Evolutionary conservation across 768 basidiomycete genomes (phyloP).

Genomic region (Collybia nuda): DNA sequence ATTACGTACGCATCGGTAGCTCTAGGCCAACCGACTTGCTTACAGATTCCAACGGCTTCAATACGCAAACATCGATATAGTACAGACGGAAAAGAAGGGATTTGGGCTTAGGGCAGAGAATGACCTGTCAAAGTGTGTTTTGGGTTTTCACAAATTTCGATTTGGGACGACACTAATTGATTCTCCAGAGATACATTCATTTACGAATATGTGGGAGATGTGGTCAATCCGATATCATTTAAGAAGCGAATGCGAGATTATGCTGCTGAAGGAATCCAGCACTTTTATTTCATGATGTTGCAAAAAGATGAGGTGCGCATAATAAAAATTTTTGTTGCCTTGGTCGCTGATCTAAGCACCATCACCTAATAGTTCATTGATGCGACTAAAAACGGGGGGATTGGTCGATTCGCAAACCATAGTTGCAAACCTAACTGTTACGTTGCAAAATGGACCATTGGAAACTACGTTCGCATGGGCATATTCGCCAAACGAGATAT

Average conservation of each 20-base stretch:
- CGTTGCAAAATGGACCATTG: conserved; percentile 98
- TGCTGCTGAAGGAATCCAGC: conserved; percentile 87
- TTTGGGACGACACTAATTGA: conserved; percentile 6
- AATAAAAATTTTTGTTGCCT: neutral
- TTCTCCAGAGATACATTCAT: conserved; percentile 79
- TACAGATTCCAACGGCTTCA: conserved; percentile 82
- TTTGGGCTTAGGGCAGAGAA: conserved; percentile 83
- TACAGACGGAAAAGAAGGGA: conserved; percentile 94
- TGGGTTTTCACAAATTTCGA: neutral
- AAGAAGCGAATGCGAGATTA: conserved; percentile 94
- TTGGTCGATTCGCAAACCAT: conserved; percentile 97
- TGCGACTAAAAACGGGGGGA: conserved; percentile 95
- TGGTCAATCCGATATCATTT: conserved; percentile 84
- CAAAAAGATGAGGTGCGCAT: conserved; percentile 90
- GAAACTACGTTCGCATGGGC: conserved; percentile 89
- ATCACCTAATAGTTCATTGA: conserved; percentile 77
- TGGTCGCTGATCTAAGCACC: too few relatives aligned
- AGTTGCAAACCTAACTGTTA: conserved; percentile 97
- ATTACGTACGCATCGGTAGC: conserved; percentile 9
- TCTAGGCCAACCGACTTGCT: conserved; percentile 6
- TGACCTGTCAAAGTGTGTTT: conserved; percentile 62
- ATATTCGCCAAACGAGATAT: conserved; percentile 91
- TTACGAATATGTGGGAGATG: conserved; percentile 98
- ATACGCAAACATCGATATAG: conserved; percentile 87
- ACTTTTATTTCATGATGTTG: conserved; percentile 99